Evolutionary conservation across 768 basidiomycete genomes (phyloP), one percentile per base, ranked within the genome.

Genomic region (Serendipita sp.): DNA sequence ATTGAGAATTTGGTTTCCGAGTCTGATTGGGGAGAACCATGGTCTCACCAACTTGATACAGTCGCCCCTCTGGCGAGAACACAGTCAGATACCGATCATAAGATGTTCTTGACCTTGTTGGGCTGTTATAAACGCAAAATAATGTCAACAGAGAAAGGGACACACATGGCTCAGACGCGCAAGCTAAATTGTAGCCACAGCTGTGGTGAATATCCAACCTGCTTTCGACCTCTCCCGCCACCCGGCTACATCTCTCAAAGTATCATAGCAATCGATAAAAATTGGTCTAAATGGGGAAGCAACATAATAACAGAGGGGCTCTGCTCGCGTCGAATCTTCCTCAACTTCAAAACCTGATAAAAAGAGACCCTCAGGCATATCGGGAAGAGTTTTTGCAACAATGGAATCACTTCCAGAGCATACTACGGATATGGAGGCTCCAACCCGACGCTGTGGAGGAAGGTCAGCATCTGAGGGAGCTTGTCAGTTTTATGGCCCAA

Each of bases 21-120:
- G 2, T 34, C 11, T 2, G 46, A 29, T n/a, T 16, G 40, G 13
- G 40, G 13, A 13, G 40, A 40, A 40, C 40, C 40, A 40, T 40
- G 40, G 40, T 78, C 88, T 69, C 70, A 90, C 92, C 96, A 73
- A 98, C 95, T 93, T 99, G 96, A 73, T 98, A 99, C 65, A 99
- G 77, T 64, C 95, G 84, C 44, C 96, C 96, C 77, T 99, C 92
- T 1, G 93, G 93, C 1, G 91, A 96, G 79, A 96, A 96, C 68
- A 97, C 90, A 31, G 95, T 97, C 50, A 98, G 84, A 75, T 91
- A 97, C 80, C 91, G 81, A 74, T 96, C 93, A 75, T 96, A 95
- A 31, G 91, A 94, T 65, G 91, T 91, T 71, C 93, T 82, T 68
- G 91, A 93, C 93, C 95, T 96, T 72, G 72, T 78, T 74, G 68